phyloP scores from a whole-genome alignment of 148 eudicot species.

The Spergularia marina region DNA sequence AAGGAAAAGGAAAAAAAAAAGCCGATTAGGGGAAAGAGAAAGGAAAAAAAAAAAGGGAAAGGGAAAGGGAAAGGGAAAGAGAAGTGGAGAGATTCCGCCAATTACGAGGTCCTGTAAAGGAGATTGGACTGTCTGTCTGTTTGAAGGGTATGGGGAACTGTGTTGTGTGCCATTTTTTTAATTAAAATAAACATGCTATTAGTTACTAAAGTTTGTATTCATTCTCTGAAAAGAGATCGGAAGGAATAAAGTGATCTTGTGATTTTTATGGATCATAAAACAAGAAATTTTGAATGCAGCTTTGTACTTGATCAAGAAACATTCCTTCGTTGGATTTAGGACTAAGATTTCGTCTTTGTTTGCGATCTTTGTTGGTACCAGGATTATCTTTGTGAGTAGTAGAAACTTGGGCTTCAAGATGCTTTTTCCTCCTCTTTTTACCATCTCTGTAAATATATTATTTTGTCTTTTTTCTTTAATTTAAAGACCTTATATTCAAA shows the following conservation, averaged over 20 bases:
- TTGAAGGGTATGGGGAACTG: slow-evolving; percentile 59
- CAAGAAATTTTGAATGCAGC: slow-evolving; percentile 25
- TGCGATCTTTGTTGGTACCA: neutral
- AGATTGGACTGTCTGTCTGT: slow-evolving; percentile 63
- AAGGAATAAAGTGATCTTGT: slow-evolving; percentile 29
- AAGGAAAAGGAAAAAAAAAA: neutral
- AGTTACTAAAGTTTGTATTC: neutral
- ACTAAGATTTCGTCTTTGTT: neutral
- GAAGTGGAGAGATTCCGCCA: slow-evolving; percentile 25
- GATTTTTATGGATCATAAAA: slow-evolving; percentile 35
- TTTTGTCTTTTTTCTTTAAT: too few relatives aligned
- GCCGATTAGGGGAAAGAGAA: neutral
- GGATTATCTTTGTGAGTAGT: neutral
- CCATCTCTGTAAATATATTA: too few relatives aligned
- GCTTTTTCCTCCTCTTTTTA: too few relatives aligned
- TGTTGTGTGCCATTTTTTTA: neutral
- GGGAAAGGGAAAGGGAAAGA: slow-evolving; percentile 10
- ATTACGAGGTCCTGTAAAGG: slow-evolving; percentile 48
- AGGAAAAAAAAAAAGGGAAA: slow-evolving; percentile 14
- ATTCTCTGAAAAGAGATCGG: slow-evolving; percentile 27
- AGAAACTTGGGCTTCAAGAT: neutral
- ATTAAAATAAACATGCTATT: too few relatives aligned
- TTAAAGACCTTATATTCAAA: too few relatives aligned
- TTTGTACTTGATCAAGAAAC: slow-evolving; percentile 30
- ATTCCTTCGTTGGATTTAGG: slow-evolving; percentile 21